Conservation (phyloP, 257 asterid species). For the Eustoma russellianum region DNA sequence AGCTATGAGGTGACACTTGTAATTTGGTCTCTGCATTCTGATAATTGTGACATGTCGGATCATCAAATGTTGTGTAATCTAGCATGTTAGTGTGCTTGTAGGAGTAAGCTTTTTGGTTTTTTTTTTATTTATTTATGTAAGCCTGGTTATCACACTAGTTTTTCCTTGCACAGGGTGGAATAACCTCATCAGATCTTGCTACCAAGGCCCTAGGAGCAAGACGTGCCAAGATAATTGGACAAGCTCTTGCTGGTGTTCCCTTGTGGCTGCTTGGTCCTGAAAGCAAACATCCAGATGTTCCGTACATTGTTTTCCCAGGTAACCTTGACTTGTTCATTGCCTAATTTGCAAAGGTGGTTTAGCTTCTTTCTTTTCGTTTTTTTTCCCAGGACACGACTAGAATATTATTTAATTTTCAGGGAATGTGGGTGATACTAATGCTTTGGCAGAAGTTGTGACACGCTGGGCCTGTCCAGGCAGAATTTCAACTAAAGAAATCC, state of each 20-base stretch:
- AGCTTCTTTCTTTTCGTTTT: neutral
- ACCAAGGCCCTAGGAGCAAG: conserved; percentile 90
- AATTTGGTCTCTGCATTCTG: too few relatives aligned
- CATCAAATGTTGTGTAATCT: neutral
- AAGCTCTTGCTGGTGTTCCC: conserved; percentile 94
- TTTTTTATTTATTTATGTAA: neutral
- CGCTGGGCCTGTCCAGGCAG: conserved; percentile 66
- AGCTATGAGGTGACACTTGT: too few relatives aligned
- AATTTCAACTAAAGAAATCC: conserved; percentile 57
- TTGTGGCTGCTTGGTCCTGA: conserved; percentile 95
- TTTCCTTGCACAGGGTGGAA: conserved; percentile 68
- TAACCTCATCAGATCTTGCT: conserved; percentile 95
- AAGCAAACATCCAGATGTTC: conserved; percentile 91
- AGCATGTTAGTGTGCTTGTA: neutral
- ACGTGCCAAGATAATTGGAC: conserved; percentile 87
- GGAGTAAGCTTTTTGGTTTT: neutral
- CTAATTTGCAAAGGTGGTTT: neutral
- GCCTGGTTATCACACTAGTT: neutral
- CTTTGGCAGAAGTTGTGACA: conserved; percentile 84
- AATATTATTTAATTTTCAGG: conserved; percentile 39
- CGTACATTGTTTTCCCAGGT: conserved; percentile 98
- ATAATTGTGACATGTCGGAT: neutral
- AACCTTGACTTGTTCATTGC: conserved; percentile 6
- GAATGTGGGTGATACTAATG: conserved; percentile 87
- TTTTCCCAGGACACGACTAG: conserved; percentile 7